phyloP scores from a whole-genome alignment of 345 rosid species.

The Eucalyptus marginata region DNA sequence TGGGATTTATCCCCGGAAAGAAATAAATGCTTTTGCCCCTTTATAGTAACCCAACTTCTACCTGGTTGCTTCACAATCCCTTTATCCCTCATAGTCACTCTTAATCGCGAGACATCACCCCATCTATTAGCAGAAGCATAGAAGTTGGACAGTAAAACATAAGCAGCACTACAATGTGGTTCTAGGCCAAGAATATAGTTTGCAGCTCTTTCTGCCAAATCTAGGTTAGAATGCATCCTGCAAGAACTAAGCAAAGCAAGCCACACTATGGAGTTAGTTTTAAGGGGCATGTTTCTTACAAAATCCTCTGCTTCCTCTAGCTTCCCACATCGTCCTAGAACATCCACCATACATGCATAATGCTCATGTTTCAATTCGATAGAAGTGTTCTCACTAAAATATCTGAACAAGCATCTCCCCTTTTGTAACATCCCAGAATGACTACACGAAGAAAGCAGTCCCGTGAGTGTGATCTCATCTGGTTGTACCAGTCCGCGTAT shows the following conservation, averaged over 20 bases:
- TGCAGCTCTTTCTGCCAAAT: constrained; percentile 57
- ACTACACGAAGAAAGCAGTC: constrained; percentile 24
- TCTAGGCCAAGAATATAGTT: constrained; percentile 28
- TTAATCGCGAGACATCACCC: constrained; percentile 9
- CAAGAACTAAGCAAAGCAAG: constrained; percentile 69
- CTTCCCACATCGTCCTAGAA: constrained; percentile 55
- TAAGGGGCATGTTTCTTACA: constrained; percentile 28
- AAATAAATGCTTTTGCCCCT: too few species aligned
- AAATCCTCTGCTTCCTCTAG: constrained; percentile 57
- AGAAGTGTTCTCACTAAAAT: constrained; percentile 18
- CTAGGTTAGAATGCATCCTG: constrained; percentile 38
- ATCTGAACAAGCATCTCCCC: constrained; percentile 42
- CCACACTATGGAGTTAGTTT: constrained; percentile 52
- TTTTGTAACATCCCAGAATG: constrained; percentile 55
- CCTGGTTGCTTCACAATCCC: too few species aligned
- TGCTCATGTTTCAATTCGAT: constrained; percentile 33
- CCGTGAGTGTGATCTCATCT: constrained; percentile 64
- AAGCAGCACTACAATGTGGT: constrained; percentile 40
- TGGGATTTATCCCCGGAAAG: too few species aligned
- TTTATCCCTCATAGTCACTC: too few species aligned
- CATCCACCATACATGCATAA: constrained; percentile 65
- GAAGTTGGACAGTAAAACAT: constrained; percentile 51
- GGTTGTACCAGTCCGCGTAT: constrained; percentile 1
- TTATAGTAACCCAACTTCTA: too few species aligned
- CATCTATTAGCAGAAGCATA: constrained; percentile 61